Conservation (phyloP, 164 flowering plant species). For the Dillenia suffruticosa region DNA sequence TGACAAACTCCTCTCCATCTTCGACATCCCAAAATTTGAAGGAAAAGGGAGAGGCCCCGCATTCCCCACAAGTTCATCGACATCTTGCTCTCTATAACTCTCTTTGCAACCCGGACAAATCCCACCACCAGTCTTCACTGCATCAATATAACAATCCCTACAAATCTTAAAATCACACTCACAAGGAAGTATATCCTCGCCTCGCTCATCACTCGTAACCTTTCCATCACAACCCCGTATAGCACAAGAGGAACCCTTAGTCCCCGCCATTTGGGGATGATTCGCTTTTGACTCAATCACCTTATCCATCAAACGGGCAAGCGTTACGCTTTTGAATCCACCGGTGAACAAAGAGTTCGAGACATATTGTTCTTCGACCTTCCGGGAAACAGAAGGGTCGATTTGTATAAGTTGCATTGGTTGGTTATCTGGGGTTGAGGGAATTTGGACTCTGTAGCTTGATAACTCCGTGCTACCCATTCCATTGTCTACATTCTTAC, state of each 20-base stretch:
- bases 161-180: constrained; percentile 62
- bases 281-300: constrained; percentile 52
- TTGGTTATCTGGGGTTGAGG: constrained; percentile 64
- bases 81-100: constrained; percentile 35
- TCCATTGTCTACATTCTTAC: constrained; percentile 62
- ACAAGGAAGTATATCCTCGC: constrained; percentile 59
- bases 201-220: constrained; percentile 60
- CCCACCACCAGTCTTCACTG: constrained; percentile 40
- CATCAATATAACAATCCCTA: constrained; percentile 55
- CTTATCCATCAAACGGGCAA: constrained; percentile 70
- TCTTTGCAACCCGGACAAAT: constrained; percentile 63
- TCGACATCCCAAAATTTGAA: constrained; percentile 29
- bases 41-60: constrained; percentile 27
- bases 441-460: constrained; percentile 59
- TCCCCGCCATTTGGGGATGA: constrained; percentile 77
- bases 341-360: constrained; percentile 64
- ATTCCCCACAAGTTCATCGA: constrained; percentile 28
- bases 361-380: constrained; percentile 69
- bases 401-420: constrained; percentile 24
- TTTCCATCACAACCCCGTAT: constrained; percentile 52
- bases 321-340: constrained; percentile 54
- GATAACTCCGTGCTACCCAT: constrained; percentile 31
- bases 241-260: constrained; percentile 53
- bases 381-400: constrained; percentile 44
- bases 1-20: constrained; percentile 57